phyloP scores from a whole-genome alignment of 352 stramenopile genomes.

The Phytopythium kandeliae region DNA sequence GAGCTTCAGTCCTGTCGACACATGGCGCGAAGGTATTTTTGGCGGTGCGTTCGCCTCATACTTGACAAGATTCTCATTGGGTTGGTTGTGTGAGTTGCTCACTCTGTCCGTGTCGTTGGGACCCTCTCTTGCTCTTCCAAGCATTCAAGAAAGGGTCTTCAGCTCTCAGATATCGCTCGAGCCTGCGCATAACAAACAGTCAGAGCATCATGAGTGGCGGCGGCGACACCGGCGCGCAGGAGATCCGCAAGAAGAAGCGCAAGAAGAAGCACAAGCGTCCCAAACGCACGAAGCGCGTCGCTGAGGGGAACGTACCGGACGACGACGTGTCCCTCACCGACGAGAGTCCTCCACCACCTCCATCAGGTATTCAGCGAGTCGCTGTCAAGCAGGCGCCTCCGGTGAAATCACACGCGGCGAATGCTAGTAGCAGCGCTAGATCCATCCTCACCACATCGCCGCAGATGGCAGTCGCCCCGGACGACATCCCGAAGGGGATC shows the following conservation, averaged over 20 bases:
- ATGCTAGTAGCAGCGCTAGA: neutral
- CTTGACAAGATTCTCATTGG: too few relatives aligned
- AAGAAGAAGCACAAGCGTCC: slow-evolving; percentile 4
- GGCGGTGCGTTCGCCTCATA: too few relatives aligned
- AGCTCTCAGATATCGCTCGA: neutral
- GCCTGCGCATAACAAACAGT: neutral
- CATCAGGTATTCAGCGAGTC: neutral
- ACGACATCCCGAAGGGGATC: slow-evolving; percentile 29
- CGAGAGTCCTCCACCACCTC: neutral
- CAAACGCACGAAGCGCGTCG: neutral
- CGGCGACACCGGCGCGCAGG: neutral
- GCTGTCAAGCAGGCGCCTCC: slow-evolving; percentile 2
- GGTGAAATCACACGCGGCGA: neutral
- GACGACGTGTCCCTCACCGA: neutral
- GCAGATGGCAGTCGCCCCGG: slow-evolving; percentile 1
- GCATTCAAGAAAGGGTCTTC: too few relatives aligned
- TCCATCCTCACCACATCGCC: neutral
- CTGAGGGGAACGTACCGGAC: neutral
- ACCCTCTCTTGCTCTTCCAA: too few relatives aligned
- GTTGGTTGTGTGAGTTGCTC: too few relatives aligned
- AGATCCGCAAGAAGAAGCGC: slow-evolving; percentile 15
- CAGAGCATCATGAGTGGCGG: neutral
- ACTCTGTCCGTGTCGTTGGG: too few relatives aligned
- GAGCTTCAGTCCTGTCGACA: too few relatives aligned
- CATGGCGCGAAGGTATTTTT: too few relatives aligned